Percentiles rank a stretch among this genome's conserved stretches.
Evolutionary conservation across 2,329 filamentous ascomycete species (phyloP).

Genomic region (Colletotrichum lupini): DNA sequence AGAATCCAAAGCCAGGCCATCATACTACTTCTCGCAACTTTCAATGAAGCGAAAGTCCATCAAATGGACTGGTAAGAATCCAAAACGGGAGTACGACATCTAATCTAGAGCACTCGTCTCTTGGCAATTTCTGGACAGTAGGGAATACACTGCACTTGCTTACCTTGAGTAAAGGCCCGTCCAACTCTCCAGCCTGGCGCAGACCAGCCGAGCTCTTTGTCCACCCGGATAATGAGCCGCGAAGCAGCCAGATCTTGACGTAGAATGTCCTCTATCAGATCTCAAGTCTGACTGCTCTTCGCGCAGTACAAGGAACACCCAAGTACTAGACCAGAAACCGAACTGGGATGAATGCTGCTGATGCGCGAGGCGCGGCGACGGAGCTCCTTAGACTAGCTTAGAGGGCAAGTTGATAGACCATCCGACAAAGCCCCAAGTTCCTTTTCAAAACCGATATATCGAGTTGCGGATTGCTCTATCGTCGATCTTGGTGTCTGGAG

Average conservation of each 20-base stretch:
- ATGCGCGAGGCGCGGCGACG: background rate
- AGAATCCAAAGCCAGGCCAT: background rate
- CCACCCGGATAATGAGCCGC: background rate
- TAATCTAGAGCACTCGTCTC: background rate
- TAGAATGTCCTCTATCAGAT: background rate
- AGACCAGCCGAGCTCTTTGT: background rate
- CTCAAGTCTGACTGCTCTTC: background rate
- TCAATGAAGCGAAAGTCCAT: background rate
- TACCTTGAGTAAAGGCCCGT: background rate
- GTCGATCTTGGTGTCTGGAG: background rate
- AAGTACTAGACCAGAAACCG: slow-evolving; percentile 2
- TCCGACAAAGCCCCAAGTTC: too few species aligned
- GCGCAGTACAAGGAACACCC: slow-evolving; percentile 21
- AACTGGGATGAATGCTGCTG: slow-evolving; percentile 28
- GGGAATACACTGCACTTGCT: background rate
- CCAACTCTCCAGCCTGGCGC: background rate
- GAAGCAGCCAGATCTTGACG: background rate
- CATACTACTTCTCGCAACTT: background rate
- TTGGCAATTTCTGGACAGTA: background rate
- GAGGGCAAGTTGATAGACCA: background rate
- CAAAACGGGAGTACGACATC: background rate
- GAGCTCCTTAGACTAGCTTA: background rate
- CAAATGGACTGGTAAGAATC: background rate
- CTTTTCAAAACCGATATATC: background rate
- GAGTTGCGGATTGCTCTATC: background rate